Evolutionary conservation across 1,284 basidiomycete species (phyloP).

Genomic region (Coriolopsis trogii): DNA sequence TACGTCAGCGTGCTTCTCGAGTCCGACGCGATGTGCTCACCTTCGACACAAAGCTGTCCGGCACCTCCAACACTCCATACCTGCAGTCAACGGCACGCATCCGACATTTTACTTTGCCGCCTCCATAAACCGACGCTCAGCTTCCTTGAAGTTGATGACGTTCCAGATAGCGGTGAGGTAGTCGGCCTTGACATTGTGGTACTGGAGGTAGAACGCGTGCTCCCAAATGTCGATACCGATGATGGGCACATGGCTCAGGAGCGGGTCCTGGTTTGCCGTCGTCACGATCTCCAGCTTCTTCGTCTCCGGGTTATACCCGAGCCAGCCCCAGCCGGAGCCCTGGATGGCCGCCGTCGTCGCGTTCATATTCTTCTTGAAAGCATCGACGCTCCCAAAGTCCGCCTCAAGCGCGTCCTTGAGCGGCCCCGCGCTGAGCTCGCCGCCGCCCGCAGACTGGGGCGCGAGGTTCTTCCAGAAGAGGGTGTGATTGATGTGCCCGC

Average conservation of each 20-base stretch:
- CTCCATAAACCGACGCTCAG: conserved; percentile 73
- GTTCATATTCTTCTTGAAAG: conserved; percentile 85
- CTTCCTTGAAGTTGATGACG: conserved; percentile 92
- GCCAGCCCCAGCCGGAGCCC: conserved; percentile 98
- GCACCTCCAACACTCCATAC: no score
- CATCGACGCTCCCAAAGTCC: conserved; percentile 73
- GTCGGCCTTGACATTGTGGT: conserved; percentile 92
- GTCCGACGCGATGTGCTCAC: no score
- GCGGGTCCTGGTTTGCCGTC: conserved; percentile 96
- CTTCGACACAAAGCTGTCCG: no score
- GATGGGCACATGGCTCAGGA: conserved; percentile 87
- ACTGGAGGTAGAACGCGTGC: conserved; percentile 89
- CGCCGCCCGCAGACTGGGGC: conserved; percentile 52
- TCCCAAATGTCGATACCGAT: conserved; percentile 99
- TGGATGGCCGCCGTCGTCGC: conserved; percentile 91
- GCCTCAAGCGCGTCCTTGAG: conserved; percentile 71
- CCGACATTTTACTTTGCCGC: conserved; percentile 39
- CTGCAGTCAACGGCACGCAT: no score
- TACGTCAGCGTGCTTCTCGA: no score
- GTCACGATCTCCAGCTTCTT: conserved; percentile 89
- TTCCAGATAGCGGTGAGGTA: conserved; percentile 92
- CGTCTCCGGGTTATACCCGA: conserved; percentile 73
- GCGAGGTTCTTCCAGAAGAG: conserved; percentile 94
- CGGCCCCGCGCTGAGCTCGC: conserved; percentile 62
- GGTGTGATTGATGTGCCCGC: conserved; percentile 88